Base-by-base conservation (phyloP, 2,329 filamentous ascomycete species). In the Stemphylium lycopersici region DNA sequence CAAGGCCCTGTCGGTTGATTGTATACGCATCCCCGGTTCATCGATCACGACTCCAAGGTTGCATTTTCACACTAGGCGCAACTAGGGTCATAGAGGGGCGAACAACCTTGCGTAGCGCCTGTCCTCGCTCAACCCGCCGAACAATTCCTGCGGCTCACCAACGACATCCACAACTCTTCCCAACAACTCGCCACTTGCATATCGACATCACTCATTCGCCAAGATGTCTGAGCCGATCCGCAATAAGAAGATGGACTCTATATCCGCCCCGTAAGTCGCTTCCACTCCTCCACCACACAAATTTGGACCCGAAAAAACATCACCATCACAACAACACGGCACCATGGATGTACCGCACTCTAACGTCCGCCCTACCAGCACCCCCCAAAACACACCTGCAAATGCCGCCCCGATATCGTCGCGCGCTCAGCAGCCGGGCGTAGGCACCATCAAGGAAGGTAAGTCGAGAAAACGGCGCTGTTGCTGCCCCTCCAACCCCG, bases 371-470 rank as follows among this genome's bases (percentile, higher is more conserved):
- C 52, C 66, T 46, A 58, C 74, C 78, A 98, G 95, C 72, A 99
- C 95, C 74, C 95, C 95, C 73, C 95, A 99, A 81, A 99, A 99
- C 83, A 99, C 95, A 52, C 95, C 95, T 67, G 90, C 91, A 66
- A 92, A 87, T 80, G 93, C 93, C 82, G 95, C 96, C 66, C 95
- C 95, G 64, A 98, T 99, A 80, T 96, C 93, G 48, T 98, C 93
- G 60, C 93, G 95, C 79, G 95, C 96, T 68, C 92, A 96, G 81
- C 91, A 96, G 80, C 95, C 95, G 60, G 91, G 90, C 65, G 89
- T 99, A 61, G 83, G 91, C 65, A 97, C 91, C 78, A 98, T 99
- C 82, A 95, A 93, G 78, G 95, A 99, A 87, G 95, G 95, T 98
- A 80, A 78, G 72, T 71, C 42, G 46, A 51, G 34, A 43, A 47